phyloP scores from a whole-genome alignment of 2,329 filamentous ascomycete species.

The Dichotomopilus funicola region DNA sequence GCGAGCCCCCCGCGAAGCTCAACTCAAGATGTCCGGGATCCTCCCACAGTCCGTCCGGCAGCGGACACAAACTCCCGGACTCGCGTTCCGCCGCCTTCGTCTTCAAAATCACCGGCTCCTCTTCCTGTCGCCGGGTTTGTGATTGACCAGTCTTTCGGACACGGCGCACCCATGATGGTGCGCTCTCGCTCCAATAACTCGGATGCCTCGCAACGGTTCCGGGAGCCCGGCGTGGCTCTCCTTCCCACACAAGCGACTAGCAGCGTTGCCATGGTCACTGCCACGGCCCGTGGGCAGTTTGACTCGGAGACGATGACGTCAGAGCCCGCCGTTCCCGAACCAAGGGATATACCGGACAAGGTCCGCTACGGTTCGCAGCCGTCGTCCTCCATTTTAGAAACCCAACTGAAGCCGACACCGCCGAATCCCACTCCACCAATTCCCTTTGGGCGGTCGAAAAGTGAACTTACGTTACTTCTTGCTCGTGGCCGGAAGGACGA shows the following conservation, averaged over 20 bases:
- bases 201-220: constrained; percentile 4
- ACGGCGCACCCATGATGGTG: constrained; percentile 9
- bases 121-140: constrained; percentile 21
- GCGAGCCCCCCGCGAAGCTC: constrained; percentile 9
- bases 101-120: not conserved
- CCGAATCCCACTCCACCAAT: constrained; percentile 40
- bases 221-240: constrained; percentile 14
- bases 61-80: not conserved
- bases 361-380: constrained; percentile 15
- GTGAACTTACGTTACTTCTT: constrained; percentile 52
- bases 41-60: not conserved
- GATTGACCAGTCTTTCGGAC: constrained; percentile 2
- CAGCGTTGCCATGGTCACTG: constrained; percentile 19
- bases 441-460: constrained; percentile 52
- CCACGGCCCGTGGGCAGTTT: constrained; percentile 24
- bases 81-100: no score
- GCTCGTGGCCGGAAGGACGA: constrained; percentile 39
- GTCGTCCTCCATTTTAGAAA: constrained; percentile 29
- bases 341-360: constrained; percentile 20
- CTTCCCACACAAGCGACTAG: constrained; percentile 17
- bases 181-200: constrained; percentile 17
- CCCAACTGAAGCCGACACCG: constrained; percentile 42
- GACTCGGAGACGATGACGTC: constrained; percentile 23
- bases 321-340: constrained; percentile 15
- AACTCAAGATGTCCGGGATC: constrained; percentile 13